Evolutionary conservation across 768 basidiomycete genomes (phyloP).

Genomic region (Lactarius psammicola): DNA sequence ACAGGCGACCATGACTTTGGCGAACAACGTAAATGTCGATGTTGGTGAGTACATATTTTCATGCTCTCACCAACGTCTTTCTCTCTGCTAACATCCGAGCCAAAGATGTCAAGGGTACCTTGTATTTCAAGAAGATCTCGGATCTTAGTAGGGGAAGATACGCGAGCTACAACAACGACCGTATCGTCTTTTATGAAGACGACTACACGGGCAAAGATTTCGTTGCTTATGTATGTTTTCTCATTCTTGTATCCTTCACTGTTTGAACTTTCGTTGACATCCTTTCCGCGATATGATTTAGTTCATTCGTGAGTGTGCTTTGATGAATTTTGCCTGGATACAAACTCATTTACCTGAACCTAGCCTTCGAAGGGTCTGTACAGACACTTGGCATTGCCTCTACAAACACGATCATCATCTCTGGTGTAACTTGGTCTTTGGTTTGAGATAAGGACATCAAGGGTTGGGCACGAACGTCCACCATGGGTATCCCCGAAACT

Average conservation of each 20-base stretch:
- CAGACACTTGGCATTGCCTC: neutral
- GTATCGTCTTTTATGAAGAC: neutral
- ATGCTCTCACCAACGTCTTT: neutral
- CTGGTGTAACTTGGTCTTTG: neutral
- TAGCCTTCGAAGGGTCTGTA: neutral
- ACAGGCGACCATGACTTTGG: neutral
- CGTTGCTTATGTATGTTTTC: neutral
- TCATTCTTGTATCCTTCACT: neutral
- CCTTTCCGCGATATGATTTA: neutral
- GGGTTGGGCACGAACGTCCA: neutral
- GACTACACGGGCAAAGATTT: neutral
- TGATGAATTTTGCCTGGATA: neutral
- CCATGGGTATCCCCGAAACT: neutral
- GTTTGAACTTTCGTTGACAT: neutral
- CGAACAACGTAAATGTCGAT: neutral
- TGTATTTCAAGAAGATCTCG: neutral
- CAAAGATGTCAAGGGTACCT: neutral
- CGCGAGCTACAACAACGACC: neutral
- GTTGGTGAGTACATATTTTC: neutral
- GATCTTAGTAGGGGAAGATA: neutral
- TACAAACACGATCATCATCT: neutral
- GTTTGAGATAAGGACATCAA: neutral
- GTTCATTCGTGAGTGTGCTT: neutral
- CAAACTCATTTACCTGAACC: neutral
- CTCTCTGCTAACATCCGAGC: neutral